Base-by-base conservation (phyloP, 2,329 filamentous ascomycete genomes). In the Trichoderma simmonsii region DNA sequence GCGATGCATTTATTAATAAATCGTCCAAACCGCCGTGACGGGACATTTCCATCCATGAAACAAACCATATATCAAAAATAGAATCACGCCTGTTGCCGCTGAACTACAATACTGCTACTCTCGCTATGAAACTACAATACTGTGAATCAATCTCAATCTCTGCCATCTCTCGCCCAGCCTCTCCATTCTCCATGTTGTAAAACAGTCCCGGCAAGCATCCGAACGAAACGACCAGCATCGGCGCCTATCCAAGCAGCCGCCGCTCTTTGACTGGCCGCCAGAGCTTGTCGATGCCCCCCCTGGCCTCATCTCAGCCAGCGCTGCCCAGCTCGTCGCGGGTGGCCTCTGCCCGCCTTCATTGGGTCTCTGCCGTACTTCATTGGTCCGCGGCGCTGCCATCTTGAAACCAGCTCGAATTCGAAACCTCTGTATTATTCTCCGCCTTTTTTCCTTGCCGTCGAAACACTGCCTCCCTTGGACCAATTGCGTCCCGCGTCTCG, bases 361-460 rank as follows among this genome's bases (percentile, higher is more conserved):
- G 68, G 71, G 32, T 11, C 32, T 34, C 32, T 34, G 32, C 32
- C 15, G 4, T 6, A 24, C 43, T n/a, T 48, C 48, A 73, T 73
- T 73, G 71, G 71, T 18, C 26, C 71, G 56, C 61, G 32, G n/a
- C 62, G 68, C 61, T 28, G 14, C 24, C 61, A 62, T 71, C 56
- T 63, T 71, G 71, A 73, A 73, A 73, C 71, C 26, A 26, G 63
- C 64, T 36, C 43, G n/a, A 15, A n/a, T 66, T 68, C 56, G 63
- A 71, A 72, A 69, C 70, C 26, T 21, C 30, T 24, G 21, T 18
- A 32, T n/a, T 48, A 6, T 26, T 34, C 6, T n/a, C 34, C 18
- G 28, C 39, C 57, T 43, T 36, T 36, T 6, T 34, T 26, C 24
- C 30, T 6, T 21, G n/a, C 39, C 21, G 39, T 68, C 69, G 51